Evolutionary conservation across 2,329 filamentous ascomycete species (phyloP).

Genomic region (Ceratocystis huliohia): DNA sequence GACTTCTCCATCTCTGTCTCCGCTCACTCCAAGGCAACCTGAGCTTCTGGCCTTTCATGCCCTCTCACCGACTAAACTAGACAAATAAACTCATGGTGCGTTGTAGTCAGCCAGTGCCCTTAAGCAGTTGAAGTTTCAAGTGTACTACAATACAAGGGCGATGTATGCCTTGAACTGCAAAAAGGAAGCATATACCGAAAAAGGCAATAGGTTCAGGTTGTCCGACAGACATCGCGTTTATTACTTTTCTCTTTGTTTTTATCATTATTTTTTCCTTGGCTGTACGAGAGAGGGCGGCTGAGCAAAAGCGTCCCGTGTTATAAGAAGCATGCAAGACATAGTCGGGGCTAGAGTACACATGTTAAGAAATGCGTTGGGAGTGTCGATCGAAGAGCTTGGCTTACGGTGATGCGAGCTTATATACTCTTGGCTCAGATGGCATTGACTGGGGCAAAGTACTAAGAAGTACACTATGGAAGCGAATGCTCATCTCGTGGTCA

Average conservation of each 20-base stretch:
- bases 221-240: not conserved
- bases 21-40: no score
- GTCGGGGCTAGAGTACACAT: not conserved
- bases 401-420: not conserved
- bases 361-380: not conserved
- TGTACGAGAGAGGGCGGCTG: not conserved
- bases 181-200: not conserved
- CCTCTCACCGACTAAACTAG: not conserved
- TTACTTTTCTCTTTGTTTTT: not conserved
- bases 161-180: not conserved
- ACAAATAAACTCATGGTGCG: no score
- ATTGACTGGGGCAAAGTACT: not conserved
- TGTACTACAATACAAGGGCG: not conserved
- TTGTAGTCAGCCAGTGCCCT: not conserved
- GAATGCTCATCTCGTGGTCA: slow-evolving; percentile 1
- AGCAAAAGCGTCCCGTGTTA: not conserved
- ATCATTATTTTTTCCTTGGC: not conserved
- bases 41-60: not conserved
- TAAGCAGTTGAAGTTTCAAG: not conserved
- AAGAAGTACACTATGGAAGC: not conserved
- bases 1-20: no score
- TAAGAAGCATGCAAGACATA: not conserved
- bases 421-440: not conserved
- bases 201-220: not conserved
- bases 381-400: not conserved